Conservation (phyloP, 2,329 filamentous ascomycete species). For the Colletotrichum sp. region DNA sequence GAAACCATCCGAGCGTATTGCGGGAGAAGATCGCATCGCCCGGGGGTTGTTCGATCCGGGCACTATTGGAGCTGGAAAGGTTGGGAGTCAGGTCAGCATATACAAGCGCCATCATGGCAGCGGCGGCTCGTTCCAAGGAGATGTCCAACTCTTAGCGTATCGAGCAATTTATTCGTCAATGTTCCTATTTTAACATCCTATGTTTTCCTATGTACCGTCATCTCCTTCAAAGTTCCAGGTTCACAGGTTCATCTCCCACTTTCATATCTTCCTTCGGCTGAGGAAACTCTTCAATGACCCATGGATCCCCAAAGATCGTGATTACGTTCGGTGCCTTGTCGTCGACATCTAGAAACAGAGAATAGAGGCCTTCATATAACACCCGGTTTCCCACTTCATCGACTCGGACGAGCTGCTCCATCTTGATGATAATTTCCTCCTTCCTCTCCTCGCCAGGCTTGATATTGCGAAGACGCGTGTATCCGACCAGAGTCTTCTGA, state of each 20-base stretch:
- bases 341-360: conserved; percentile 46
- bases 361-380: conserved; percentile 59
- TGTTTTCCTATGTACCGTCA: not conserved
- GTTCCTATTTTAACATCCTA: accelerated
- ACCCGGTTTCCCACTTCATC: conserved; percentile 55
- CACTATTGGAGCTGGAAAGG: not conserved
- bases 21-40: not conserved
- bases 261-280: not conserved
- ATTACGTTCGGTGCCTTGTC: not conserved
- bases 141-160: not conserved
- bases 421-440: conserved; percentile 43
- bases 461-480: conserved; percentile 48
- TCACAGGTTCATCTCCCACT: not conserved
- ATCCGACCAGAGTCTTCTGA: conserved; percentile 56
- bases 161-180: not conserved
- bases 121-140: not conserved
- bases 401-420: conserved; percentile 54
- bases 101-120: not conserved
- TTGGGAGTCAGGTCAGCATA: not conserved
- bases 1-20: not conserved
- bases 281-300: conserved; percentile 4
- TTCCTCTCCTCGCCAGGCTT: conserved; percentile 32
- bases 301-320: not conserved
- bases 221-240: not conserved
- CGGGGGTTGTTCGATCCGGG: not conserved